Evolutionary conservation across 78 protist genomes (phyloP).

Genomic region (Polysphondylium violaceum): DNA sequence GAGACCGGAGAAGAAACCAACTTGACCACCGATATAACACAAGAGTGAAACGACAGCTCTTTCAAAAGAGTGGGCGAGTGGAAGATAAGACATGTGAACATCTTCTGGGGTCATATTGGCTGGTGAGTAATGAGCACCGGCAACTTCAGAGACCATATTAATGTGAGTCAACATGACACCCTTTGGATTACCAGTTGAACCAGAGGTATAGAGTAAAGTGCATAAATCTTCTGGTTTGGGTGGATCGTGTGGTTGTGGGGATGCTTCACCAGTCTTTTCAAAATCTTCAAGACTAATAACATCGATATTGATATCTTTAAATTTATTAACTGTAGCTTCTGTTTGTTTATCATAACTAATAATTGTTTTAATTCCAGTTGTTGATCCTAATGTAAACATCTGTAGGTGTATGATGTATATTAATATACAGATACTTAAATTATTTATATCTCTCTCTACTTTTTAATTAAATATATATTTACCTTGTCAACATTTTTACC

Average conservation of each 20-base stretch:
- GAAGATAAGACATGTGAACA: conserved; percentile 92
- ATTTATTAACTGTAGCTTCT: conserved; percentile 26
- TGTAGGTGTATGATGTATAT: background rate
- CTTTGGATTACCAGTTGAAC: conserved; percentile 98
- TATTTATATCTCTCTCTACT: background rate
- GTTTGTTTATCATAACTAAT: conserved; percentile 31
- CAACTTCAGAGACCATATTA: conserved; percentile 56
- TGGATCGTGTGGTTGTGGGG: conserved; percentile 13
- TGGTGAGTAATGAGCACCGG: conserved; percentile 65
- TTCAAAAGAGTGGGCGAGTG: conserved; percentile 98
- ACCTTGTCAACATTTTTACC: conserved; percentile 46
- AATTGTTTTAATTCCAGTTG: conserved; percentile 14
- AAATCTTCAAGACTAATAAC: conserved; percentile 26
- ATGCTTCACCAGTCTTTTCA: conserved; percentile 17
- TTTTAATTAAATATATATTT: background rate
- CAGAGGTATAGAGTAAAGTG: conserved; percentile 95
- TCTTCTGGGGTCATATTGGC: conserved; percentile 68
- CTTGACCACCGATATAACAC: conserved; percentile 52
- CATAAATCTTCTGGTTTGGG: conserved; percentile 80
- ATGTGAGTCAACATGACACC: conserved; percentile 71
- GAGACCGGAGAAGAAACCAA: conserved; percentile 90
- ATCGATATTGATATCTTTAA: background rate
- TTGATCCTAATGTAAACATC: background rate
- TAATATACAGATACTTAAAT: background rate
- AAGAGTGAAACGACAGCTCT: conserved; percentile 73